Conservation (phyloP, 371 early-diverging fungal genomes). For the Mucor saturninus region DNA sequence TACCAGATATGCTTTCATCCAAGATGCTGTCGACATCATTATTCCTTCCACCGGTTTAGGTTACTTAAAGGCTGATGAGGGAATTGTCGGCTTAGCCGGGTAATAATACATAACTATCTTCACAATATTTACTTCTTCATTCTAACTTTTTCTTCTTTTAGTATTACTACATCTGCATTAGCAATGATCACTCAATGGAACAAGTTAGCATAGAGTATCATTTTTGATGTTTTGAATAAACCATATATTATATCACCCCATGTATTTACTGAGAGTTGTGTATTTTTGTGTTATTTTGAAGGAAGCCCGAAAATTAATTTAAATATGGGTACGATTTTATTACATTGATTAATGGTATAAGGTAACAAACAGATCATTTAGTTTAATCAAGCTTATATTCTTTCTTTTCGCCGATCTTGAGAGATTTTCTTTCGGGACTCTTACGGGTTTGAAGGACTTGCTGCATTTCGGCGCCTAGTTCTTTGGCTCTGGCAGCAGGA, state of each 20-base stretch:
- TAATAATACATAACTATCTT: conserved; percentile 27
- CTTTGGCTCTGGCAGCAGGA: conserved; percentile 38
- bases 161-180: conserved; percentile 56
- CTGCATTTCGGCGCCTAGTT: conserved; percentile 35
- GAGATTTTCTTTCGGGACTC: conserved; percentile 17
- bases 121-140: neutral
- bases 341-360: neutral
- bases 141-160: conserved; percentile 14
- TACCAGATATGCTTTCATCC: conserved; percentile 58
- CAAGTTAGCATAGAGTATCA: conserved; percentile 22
- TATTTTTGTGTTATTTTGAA: no score
- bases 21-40: conserved; percentile 66
- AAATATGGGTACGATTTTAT: no score
- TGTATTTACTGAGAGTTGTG: no score
- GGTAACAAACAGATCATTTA: neutral
- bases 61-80: conserved; percentile 63
- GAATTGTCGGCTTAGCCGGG: conserved; percentile 73
- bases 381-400: conserved; percentile 21
- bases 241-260: no score
- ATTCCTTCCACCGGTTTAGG: conserved; percentile 66
- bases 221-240: no score
- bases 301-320: no score
- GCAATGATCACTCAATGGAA: conserved; percentile 56
- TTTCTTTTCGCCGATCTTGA: conserved; percentile 30
- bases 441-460: conserved; percentile 1